Base-by-base conservation (phyloP, 176 grass and related monocot genomes). In the Metroxylon sagu region DNA sequence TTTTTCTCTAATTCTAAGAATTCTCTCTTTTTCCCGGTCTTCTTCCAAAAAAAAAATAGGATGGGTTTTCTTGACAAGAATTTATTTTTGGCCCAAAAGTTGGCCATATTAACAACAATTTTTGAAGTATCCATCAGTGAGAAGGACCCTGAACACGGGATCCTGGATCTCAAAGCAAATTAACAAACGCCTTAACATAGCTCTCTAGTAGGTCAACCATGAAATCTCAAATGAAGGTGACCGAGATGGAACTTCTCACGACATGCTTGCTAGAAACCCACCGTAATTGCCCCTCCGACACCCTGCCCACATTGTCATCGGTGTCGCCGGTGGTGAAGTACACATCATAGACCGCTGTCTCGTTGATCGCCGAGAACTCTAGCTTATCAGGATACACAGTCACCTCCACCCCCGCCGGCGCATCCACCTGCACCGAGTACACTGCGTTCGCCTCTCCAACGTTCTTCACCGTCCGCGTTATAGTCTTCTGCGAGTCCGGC, bases 201-300 rank as follows among this genome's bases (percentile, higher is more conserved):
- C 6, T 8, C 30, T 31, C n/a, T n/a, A 31, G 30, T 31, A 31
- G 30, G 1, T 31, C 30, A 31, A 8, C 30, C 7, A 35, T 8
- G 6, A 35, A 35, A 35, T 35, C 31, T 35, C 31, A 35, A 1
- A 8, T 63, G 61, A 50, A 63, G 31, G 18, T 50, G 18, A 49
- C 21, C 15, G 61, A 43, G 4, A 63, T 63, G 5, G 39, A 12
- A 19, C 61, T 63, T 31, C 61, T 63, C 31, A 63, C 61, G 2
- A 25, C 39, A 49, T 63, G 61, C 61, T 63, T 63, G 31, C 30
- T 25, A 4, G 61, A 63, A 25, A 49, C 18, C 61, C 61, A 63
- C n/a, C 39, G 43, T n/a, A 63, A 35, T 8, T 63, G 61, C 14
- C 61, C 61, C 31, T 63, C 61, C 4, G 18, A 17, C 30, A 48